Base-by-base conservation (phyloP, 1,284 basidiomycete genomes). In the Abortiporus biennis region DNA sequence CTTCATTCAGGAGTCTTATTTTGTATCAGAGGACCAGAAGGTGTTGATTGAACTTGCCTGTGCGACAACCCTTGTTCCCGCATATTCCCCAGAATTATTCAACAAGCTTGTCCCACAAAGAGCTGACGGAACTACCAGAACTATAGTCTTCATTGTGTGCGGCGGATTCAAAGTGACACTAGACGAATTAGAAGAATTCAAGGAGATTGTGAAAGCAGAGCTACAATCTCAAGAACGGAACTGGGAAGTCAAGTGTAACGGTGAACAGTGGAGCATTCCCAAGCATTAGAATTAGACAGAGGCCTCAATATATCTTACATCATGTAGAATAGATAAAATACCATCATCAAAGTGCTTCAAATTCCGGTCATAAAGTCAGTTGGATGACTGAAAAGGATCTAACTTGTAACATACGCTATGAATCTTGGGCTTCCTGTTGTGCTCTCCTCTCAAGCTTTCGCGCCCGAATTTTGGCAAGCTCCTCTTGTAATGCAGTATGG, bases 11-110 rank as follows among this genome's bases (percentile, higher is more conserved):
- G 5, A 32, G 21, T n/a, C 17, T 29, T 4, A 23, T 13, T 27
- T 17, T 34, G 17, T 33, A 8, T 9, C 46, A 86, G 85, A 84
- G 45, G 81, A 86, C 46, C 83, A 89, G 54, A 85, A 85, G 57
- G 65, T 78, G 45, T 61, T 87, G 17, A 74, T 83, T 2, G 84
- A 89, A 54, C 65, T 88, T 21, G 79, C 85, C 0, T 87, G 84
- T 51, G 68, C 81, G 1, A 75, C 80, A 2, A 77, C 85, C 1
- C 65, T 88, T 13, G 67, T 73, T 4, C 71, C 80, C 2, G 83
- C 76, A 2, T 87, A 85, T 57, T 72, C 70, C 29, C 67, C 62
- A 2, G 56, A 60, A 1, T 56, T 88, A n/a, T 76, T 86, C 53
- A 51, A 68, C 29, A 66, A 58, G 37, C 54, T 84, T 13, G 63